Percentiles rank a stretch among this genome's conserved stretches.
Evolutionary conservation across 495 filamentous ascomycete genomes (phyloP).

Genomic region (Penicillium riverlandense): DNA sequence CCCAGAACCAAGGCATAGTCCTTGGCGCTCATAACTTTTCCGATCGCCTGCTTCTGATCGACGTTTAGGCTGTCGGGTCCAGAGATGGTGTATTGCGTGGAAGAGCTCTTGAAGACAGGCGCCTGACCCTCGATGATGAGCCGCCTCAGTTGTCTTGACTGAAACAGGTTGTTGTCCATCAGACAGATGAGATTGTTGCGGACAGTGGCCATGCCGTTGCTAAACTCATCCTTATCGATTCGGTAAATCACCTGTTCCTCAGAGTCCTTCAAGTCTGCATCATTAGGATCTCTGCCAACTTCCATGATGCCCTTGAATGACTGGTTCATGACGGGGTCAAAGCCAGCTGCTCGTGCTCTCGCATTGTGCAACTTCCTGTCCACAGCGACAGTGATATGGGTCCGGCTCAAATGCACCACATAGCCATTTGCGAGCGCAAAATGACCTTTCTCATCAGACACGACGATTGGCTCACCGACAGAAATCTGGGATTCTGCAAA

Average conservation of each 20-base stretch:
- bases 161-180: slow-evolving; percentile 73
- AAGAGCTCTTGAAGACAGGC: slow-evolving; percentile 62
- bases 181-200: slow-evolving; percentile 88
- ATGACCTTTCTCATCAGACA: slow-evolving; percentile 94
- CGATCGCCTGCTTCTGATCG: slow-evolving; percentile 78
- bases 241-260: slow-evolving; percentile 65
- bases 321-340: slow-evolving; percentile 70
- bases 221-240: slow-evolving; percentile 96
- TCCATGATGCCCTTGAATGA: slow-evolving; percentile 90
- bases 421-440: slow-evolving; percentile 91
- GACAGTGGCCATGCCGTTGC: slow-evolving; percentile 91
- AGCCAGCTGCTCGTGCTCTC: slow-evolving; percentile 63
- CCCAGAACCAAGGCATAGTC: slow-evolving; percentile 94
- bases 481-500: slow-evolving; percentile 89
- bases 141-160: slow-evolving; percentile 64
- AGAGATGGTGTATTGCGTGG: slow-evolving; percentile 51
- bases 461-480: slow-evolving; percentile 83
- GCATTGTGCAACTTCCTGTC: slow-evolving; percentile 84
- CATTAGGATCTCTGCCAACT: slow-evolving; percentile 47
- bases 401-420: slow-evolving; percentile 65
- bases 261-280: slow-evolving; percentile 31
- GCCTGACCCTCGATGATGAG: slow-evolving; percentile 67
- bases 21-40: slow-evolving; percentile 89
- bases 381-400: slow-evolving; percentile 75
- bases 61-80: slow-evolving; percentile 59